Base-by-base conservation (phyloP, 345 rosid genomes). In the Heritiera fomes region DNA sequence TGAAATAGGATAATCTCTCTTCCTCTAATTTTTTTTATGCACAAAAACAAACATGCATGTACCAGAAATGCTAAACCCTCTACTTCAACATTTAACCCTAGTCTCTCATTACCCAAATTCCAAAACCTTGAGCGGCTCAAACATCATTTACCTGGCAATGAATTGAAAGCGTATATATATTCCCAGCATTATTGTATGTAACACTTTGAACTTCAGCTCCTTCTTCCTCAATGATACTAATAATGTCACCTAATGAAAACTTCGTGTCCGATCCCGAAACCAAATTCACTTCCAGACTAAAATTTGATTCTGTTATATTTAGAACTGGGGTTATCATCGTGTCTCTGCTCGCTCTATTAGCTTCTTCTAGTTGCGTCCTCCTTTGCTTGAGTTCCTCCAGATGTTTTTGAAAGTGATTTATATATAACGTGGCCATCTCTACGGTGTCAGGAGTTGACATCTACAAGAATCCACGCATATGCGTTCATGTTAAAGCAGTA, bases 191-290 rank as follows among this genome's bases (percentile, higher is more conserved):
- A 59, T 61, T 52, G 32, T 61, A 60, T 67, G 81, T 69, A 18
- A 73, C 80, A 53, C 47, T 59, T 4, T 74, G 59, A 62, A 84
- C 85, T 52, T 85, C 77, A 28, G 79, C 82, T 32, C 80, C 84
- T 80, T 78, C 83, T 17, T 82, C 83, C 40, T 85, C 63, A 23
- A 85, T 82, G 30, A 71, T 63, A 14, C 66, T 76, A 15, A 80
- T 80, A 5, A 72, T 60, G 32, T 82, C 79, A 67, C 62, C 13
- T 10, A 85, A 59, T 82, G 67, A 60, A 70, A 82, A 78, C 40
- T 70, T 76, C 38, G 20, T 61, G 3, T 78, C 52, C 56, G n/a
- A 41, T 73, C 75, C 80, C 47, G 77, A 58, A 9, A 82, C 55
- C 50, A 85, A 46, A 20, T 70, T 78, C 56, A 82, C 73, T 62